Evolutionary conservation across 1,284 basidiomycete species (phyloP).

Genomic region (Bjerkandera adusta): DNA sequence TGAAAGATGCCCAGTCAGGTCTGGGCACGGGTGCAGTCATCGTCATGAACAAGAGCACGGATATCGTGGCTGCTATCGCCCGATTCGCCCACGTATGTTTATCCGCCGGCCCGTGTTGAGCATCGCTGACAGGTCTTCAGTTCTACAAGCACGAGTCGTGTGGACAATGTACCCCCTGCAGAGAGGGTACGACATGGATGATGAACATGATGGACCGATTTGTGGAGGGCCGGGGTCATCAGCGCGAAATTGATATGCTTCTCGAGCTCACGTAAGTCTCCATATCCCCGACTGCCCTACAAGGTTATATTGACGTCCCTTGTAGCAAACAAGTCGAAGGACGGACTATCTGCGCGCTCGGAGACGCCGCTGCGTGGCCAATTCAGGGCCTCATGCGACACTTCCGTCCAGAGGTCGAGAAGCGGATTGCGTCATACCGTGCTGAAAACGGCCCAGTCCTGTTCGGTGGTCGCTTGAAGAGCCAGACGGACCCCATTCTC

Average conservation of each 20-base stretch:
- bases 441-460: conserved; percentile 80
- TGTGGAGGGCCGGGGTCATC: conserved; percentile 86
- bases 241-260: conserved; percentile 96
- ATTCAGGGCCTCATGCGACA: conserved; percentile 96
- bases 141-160: conserved; percentile 99
- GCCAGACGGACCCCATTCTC: conserved; percentile 68
- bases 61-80: conserved; percentile 90
- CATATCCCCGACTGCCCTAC: conserved; percentile 8
- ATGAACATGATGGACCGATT: conserved; percentile 98
- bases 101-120: neutral
- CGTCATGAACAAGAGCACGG: conserved; percentile 98
- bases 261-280: conserved; percentile 78
- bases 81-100: conserved; percentile 79
- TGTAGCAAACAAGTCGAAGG: conserved; percentile 93
- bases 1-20: conserved; percentile 93
- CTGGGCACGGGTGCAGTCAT: conserved; percentile 98
- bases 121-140: conserved; percentile 28
- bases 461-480: conserved; percentile 83
- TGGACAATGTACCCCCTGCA: conserved; percentile 96
- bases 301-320: conserved; percentile 12
- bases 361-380: conserved; percentile 98
- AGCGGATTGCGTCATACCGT: conserved; percentile 80
- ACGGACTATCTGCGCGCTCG: conserved; percentile 93
- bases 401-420: conserved; percentile 94
- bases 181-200: conserved; percentile 98